Percentiles rank a stretch among this genome's conserved stretches.
These are phyloP conservation scores for Gamarada debralockiae DNA, from an alignment of 495 filamentous ascomycete species.

Conservation along the genomic window DNA sequence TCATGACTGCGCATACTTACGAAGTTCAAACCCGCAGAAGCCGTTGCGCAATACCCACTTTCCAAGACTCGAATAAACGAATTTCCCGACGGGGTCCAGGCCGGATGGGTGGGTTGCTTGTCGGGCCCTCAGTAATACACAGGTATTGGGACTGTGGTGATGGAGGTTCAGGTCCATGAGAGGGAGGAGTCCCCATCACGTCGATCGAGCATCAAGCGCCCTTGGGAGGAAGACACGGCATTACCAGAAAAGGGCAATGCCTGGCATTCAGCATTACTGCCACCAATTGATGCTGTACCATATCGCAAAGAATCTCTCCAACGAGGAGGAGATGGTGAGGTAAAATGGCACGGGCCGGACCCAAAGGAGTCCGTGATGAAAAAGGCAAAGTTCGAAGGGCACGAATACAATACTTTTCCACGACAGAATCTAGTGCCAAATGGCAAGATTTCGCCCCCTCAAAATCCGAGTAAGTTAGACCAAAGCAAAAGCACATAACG, in stretches of 20 bases:
- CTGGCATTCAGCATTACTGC: conserved; percentile 11
- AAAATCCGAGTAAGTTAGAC: conserved; percentile 8
- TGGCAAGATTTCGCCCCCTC: conserved; percentile 9
- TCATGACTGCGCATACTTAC: background rate
- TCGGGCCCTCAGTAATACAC: conserved; percentile 10
- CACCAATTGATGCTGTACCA: conserved; percentile 17
- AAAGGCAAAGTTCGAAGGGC: conserved; percentile 15
- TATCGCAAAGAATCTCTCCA: conserved; percentile 1
- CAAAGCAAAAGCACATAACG: background rate
- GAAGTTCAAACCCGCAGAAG: background rate
- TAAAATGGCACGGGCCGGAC: conserved; percentile 1
- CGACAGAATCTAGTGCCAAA: conserved; percentile 9
- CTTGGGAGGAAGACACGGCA: conserved; percentile 20
- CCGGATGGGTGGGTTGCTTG: conserved; percentile 20
- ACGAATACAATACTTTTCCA: conserved; percentile 14
- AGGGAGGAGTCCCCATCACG: conserved; percentile 18
- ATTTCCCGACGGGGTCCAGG: background rate
- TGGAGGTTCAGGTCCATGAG: conserved; percentile 24
- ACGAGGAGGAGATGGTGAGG: background rate
- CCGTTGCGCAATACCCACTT: background rate
- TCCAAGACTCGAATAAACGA: background rate
- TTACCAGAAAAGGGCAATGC: background rate
- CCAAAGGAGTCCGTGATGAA: conserved; percentile 7
- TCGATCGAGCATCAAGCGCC: conserved; percentile 20
- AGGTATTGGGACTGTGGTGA: conserved; percentile 18